Percentiles rank a stretch among this genome's conserved stretches.
Conservation (phyloP, 2,329 filamentous ascomycete genomes). For the Arachnopeziza araneosa region DNA sequence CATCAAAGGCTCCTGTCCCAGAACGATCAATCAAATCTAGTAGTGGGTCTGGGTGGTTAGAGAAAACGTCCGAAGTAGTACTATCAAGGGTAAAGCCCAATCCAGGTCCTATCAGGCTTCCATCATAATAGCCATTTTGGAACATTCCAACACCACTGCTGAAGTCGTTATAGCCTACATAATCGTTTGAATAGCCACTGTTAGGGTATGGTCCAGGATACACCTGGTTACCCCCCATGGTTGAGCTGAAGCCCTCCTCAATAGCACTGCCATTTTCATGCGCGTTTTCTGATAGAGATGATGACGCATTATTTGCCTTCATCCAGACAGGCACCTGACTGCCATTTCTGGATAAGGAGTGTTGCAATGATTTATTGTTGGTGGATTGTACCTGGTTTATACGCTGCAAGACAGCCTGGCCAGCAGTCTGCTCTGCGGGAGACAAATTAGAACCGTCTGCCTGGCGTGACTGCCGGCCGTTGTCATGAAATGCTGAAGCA, state of each 20-base stretch:
- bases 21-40: constrained; percentile 36
- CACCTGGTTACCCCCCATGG: not conserved
- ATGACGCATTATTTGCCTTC: not conserved
- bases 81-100: constrained; percentile 3
- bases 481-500: constrained; percentile 23
- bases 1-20: constrained; percentile 33
- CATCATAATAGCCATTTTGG: not conserved
- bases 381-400: not conserved
- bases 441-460: not conserved
- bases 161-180: not conserved
- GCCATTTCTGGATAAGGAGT: not conserved
- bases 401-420: not conserved
- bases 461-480: constrained; percentile 15
- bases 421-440: constrained; percentile 3
- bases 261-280: not conserved
- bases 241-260: not conserved
- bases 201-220: not conserved
- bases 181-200: not conserved
- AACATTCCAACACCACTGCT: not conserved
- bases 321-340: not conserved
- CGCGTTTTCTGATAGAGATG: not conserved
- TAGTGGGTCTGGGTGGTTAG: constrained; percentile 18
- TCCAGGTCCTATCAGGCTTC: not conserved
- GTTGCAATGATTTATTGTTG: not conserved
- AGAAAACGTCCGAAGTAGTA: not conserved